phyloP scores from a whole-genome alignment of 495 filamentous ascomycete species.

The Hyaloscypha bicolor region DNA sequence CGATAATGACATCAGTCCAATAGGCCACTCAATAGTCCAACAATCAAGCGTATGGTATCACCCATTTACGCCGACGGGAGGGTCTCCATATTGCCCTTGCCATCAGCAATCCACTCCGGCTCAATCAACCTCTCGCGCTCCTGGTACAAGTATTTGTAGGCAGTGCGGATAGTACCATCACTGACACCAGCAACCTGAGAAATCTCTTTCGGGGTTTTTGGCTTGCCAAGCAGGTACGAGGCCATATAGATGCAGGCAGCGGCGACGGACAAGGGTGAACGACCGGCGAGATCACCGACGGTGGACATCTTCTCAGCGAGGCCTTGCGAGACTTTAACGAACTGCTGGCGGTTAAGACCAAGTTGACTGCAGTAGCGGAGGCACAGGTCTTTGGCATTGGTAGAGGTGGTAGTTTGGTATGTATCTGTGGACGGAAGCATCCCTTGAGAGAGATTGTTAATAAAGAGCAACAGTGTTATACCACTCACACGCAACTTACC shows the following conservation, averaged over 20 bases:
- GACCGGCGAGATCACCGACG: slow-evolving; percentile 80
- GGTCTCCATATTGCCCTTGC: slow-evolving; percentile 66
- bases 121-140: slow-evolving; percentile 74
- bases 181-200: slow-evolving; percentile 80
- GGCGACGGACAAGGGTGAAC: slow-evolving; percentile 91
- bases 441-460: slow-evolving; percentile 31
- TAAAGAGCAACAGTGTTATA: slow-evolving; percentile 20
- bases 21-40: not conserved
- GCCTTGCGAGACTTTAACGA: slow-evolving; percentile 70
- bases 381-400: slow-evolving; percentile 82
- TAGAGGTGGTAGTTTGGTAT: slow-evolving; percentile 76
- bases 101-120: slow-evolving; percentile 70
- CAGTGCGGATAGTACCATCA: slow-evolving; percentile 93
- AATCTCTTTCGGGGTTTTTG: slow-evolving; percentile 84
- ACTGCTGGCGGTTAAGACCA: slow-evolving; percentile 60
- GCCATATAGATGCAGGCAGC: slow-evolving; percentile 97
- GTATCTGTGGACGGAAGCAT: slow-evolving; percentile 40
- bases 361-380: slow-evolving; percentile 87
- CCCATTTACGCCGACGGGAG: slow-evolving; percentile 50
- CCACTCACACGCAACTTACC: slow-evolving; percentile 40
- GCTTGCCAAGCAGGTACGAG: slow-evolving; percentile 75
- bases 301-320: slow-evolving; percentile 73
- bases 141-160: slow-evolving; percentile 84
- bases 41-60: not conserved
- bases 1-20: not conserved